Base-by-base conservation (phyloP, 495 filamentous ascomycete genomes). In the Bacidia gigantensis region DNA sequence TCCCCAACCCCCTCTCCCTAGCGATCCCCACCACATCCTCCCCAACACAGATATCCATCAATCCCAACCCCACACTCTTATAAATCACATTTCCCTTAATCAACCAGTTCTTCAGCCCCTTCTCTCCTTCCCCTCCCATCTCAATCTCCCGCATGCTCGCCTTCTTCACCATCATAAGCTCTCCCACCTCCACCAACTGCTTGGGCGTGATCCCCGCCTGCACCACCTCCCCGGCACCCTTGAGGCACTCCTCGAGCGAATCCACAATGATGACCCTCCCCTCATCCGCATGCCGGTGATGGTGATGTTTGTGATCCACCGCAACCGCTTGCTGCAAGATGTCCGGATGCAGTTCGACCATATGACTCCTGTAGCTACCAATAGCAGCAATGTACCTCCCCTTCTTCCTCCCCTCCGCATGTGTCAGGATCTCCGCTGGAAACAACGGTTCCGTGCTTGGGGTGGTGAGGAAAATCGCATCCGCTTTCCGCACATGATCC, bases 221-320 rank as follows among this genome's bases (percentile, higher is more conserved):
- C 24, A 90, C 83, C 49, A 98, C 69, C 70, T 98, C 92, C 3
- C 92, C 92, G 0, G 90, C 84, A 61, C 96, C 88, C 58, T 81
- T 79, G 55, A 96, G 58, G 50, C 86, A 87, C 3, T 80, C 84
- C 17, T 84, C 79, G 0, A 87, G 66, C 26, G 81, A 87, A 62
- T 97, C 90, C 11, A 96, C 90, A 3, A 95, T 71, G 26, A 92
- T 71, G 1, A 84, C 82, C 0, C 86, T 86, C 17, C 87, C 85
- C 56, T 81, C 74, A 20, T 70, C 67, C 7, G 83, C 79, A 18
- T 44, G 41, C 59, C 80, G 81, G 62, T 88, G 84, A 62, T 79
- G 82, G 55, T 86, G 81, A 17, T 75, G 68, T 23, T 67, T 52
- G 50, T 72, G 67, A 2, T 65, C 58, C 21, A 74, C 67, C 44